Base-by-base conservation (phyloP, 768 basidiomycete genomes). In the Kwoniella dendrophila region DNA sequence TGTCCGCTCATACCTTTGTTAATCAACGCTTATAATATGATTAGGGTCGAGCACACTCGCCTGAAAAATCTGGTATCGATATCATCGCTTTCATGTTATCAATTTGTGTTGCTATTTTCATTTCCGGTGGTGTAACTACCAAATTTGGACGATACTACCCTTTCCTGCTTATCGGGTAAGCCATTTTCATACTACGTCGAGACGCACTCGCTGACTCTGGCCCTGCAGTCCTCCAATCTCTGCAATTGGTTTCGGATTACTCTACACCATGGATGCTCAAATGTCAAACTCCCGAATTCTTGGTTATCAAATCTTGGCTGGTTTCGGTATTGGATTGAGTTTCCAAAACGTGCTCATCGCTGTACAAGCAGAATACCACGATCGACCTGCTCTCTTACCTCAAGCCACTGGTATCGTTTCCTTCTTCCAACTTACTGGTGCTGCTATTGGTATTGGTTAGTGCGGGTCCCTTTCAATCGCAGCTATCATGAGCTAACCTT, bases 241-340 rank as follows among this genome's bases (percentile, higher is more conserved):
- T n/a, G 69, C 73, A 11, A 67, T 80, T 47, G 80, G 76, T 41
- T 77, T 75, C 40, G 81, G 81, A 18, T 71, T 82, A 10, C 68
- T 82, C 49, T 81, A 73, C 71, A 81, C 81, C 10, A 50, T 80
- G 36, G 63, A 70, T 43, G 64, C 59, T 16, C 16, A 73, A 41
- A 79, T 79, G 10, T 47, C 76, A 8, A 67, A 67, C 41, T 53
- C 72, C 33, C 73, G 73, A 53, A 63, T 81, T 20, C 70, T 79
- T 48, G 82, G 82, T 1, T 82, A 67, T 68, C 82, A 83, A 62
- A 79, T 81, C 63, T 69, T 82, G 16, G 64, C 73, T 29, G 81
- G 81, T 18, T 64, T 79, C 36, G 76, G 80, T 20, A 68, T 81
- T 48, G 81, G 82, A 7, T 61, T 71, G 2, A 55, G 67, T 14